Evolutionary conservation across 1,284 basidiomycete genomes (phyloP), one percentile per base, ranked within the genome.

Genomic region (Sporisorium exsertum): DNA sequence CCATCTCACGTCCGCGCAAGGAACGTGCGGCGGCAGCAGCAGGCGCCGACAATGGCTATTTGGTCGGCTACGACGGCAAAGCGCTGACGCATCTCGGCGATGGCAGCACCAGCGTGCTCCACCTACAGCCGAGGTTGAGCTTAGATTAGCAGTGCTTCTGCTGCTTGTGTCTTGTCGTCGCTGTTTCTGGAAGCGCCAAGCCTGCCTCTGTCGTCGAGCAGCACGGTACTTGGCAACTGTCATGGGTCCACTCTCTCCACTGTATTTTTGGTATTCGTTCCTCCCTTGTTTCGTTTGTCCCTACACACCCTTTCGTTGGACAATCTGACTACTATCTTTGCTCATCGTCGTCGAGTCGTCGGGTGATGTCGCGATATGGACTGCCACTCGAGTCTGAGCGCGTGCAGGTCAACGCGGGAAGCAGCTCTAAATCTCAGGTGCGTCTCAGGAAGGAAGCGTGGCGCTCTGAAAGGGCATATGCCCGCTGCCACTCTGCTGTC

Each of bases 111-210:
- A 75, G 72, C 55, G 69, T 75, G 26, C 72, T 78, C 16, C 64
- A 76, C 64, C 64, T 80, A 13, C 72, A 73, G 45, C 74, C 77
- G 20, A 58, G 74, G 16, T 52, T 79, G 56, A 77, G 77, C 58
- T 32, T 77, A 29, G 77, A 79, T 52, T 77, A 52, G 59, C 18
- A 5, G 7, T 5, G 18, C 18, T 40, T 40, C 3, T 35, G 33
- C 33, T 35, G 37, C 40, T 43, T 20, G 42, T 29, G 16, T 22
- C 40, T 7, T 22, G 37, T n/a, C 12, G 35, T 40, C 20, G 13
- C 18, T 7, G 33, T 24, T 40, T 26, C 20, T 29, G 29, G 27
- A 27, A 47, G 46, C 26, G 46, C 13, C 43, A 46, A 20, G 45
- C 20, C 22, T 47, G 45, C 29, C 29, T 5, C 45, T n/a, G 20